Base-by-base conservation (phyloP, 345 rosid genomes). In the Noccaea caerulescens region DNA sequence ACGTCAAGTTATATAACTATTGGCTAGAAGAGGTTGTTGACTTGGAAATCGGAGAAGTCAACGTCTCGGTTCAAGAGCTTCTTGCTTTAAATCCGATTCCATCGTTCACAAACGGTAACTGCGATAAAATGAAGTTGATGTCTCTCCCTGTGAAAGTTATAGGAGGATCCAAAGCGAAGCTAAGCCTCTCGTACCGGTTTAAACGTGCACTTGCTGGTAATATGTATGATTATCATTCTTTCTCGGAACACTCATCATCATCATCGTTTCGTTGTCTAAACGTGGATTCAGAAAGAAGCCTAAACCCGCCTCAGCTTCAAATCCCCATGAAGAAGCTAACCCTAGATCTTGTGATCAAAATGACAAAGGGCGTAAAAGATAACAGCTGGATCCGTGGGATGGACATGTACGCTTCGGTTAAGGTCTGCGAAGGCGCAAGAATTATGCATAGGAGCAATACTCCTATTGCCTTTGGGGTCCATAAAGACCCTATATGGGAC, bases 351-450 rank as follows among this genome's bases (percentile, higher is more conserved):
- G 82, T 82, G 59, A 66, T 87, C 11, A 66, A 69, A 25, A 25
- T 25, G 27, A 25, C 27, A 25, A 25, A 25, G 27, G 27, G 27
- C 27, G 27, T 25, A 25, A 25, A 25, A 25, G 27, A 25, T 25
- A 25, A 25, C 27, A 25, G 27, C 27, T 25, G 27, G 27, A 25
- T 25, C 27, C 27, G 27, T 25, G 27, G 27, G 27, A 25, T 25
- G 97, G 85, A 83, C 55, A 87, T 82, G 0, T 91, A 88, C 76
- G 88, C 77, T 32, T 76, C 81, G 61, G 83, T 82, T 16, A 79
- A 79, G 2, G 61, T 90, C 78, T 16, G 62, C 32, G 88, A 91
- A n/a, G 89, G 77, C 60, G 77, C 60, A 52, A 59, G 43, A 20
- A 66, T 54, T 32, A 32, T 72, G 41, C 84, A 84, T 72, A 80